Percentiles rank a stretch among this genome's conserved stretches.
Conservation (phyloP, 495 filamentous ascomycete genomes). For the Talaromyces proteolyticus region DNA sequence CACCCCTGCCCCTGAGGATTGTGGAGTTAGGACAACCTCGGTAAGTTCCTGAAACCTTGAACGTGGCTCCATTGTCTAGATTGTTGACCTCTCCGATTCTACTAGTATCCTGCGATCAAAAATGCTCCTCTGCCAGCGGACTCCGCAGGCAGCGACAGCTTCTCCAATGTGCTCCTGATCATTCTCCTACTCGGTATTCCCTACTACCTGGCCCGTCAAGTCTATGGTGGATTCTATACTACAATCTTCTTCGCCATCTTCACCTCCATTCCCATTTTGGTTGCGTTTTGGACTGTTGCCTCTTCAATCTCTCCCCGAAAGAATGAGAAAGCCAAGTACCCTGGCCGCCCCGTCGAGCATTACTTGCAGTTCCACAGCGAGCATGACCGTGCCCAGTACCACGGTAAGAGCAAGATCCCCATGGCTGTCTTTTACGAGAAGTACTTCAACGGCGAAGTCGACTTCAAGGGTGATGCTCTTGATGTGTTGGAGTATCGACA, state of each 20-base stretch:
- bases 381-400: slow-evolving; percentile 49
- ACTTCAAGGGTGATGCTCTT: slow-evolving; percentile 58
- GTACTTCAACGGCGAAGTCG: slow-evolving; percentile 58
- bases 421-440: slow-evolving; percentile 64
- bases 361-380: slow-evolving; percentile 59
- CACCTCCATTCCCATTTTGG: slow-evolving; percentile 49
- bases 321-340: slow-evolving; percentile 56
- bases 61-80: slow-evolving; percentile 1
- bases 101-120: slow-evolving; percentile 55
- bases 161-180: slow-evolving; percentile 50
- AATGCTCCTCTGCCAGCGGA: slow-evolving; percentile 60
- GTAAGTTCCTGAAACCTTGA: slow-evolving; percentile 26
- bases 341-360: slow-evolving; percentile 56
- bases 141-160: slow-evolving; percentile 47
- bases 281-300: slow-evolving; percentile 51
- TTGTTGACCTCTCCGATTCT: slow-evolving; percentile 3
- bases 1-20: slow-evolving; percentile 39
- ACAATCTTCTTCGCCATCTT: slow-evolving; percentile 51
- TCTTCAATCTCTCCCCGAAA: slow-evolving; percentile 53
- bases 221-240: slow-evolving; percentile 50
- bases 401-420: slow-evolving; percentile 57
- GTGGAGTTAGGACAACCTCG: slow-evolving; percentile 53
- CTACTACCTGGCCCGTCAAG: slow-evolving; percentile 45
- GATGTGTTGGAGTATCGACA: slow-evolving; percentile 60
- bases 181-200: slow-evolving; percentile 43